Percentiles rank a stretch among this genome's conserved stretches.
These are phyloP conservation scores for Russula dissimulans DNA, from an alignment of 768 basidiomycete species.

Conservation along the genomic window DNA sequence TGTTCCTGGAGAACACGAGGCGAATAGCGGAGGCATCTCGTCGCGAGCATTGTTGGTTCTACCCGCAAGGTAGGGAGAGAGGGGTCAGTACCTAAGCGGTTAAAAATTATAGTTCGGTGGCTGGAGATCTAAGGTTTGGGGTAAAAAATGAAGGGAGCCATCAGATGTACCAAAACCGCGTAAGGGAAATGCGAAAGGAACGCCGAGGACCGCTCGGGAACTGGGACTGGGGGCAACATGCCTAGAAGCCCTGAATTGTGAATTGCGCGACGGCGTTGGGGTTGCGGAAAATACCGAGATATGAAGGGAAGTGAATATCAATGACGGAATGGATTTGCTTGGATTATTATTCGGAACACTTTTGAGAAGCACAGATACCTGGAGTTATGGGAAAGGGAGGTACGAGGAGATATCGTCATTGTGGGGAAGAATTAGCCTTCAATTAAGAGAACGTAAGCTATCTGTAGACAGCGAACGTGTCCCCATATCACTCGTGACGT, in stretches of 20 bases:
- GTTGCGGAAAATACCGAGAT: slow-evolving; percentile 2
- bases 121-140: slow-evolving; percentile 18
- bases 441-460: too few species aligned
- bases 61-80: neutral
- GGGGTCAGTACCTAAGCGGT: neutral
- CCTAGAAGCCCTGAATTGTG: slow-evolving; percentile 2
- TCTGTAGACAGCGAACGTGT: too few species aligned
- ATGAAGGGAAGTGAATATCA: neutral
- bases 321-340: neutral
- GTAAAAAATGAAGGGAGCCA: slow-evolving; percentile 4
- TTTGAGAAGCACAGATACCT: neutral
- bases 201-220: slow-evolving; percentile 5
- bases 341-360: neutral
- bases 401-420: neutral
- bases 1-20: neutral
- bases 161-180: slow-evolving; percentile 1
- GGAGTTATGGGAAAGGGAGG: neutral
- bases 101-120: slow-evolving; percentile 1
- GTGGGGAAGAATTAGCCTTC: too few species aligned
- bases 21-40: neutral
- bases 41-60: too few species aligned
- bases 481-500: too few species aligned
- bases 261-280: neutral
- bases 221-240: neutral
- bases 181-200: neutral